These are phyloP conservation scores for Globisporangium paroecandrum DNA, from an alignment of 352 stramenopile species.

Conservation along the genomic window DNA sequence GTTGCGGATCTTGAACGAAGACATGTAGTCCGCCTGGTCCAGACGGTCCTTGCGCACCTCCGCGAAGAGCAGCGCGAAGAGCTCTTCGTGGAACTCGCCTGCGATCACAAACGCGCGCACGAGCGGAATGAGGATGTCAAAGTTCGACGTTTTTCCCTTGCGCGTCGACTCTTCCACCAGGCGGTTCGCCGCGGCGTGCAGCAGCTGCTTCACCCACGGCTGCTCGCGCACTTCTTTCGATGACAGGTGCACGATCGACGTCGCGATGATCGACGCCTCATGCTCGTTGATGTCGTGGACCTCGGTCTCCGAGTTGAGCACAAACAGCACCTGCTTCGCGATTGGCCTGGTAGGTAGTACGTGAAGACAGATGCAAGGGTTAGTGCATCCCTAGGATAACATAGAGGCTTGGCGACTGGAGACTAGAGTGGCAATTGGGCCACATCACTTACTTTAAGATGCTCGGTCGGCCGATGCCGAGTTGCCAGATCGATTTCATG, in stretches of 20 bases:
- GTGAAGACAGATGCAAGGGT: not conserved
- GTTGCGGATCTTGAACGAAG: constrained; percentile 31
- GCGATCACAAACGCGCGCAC: constrained; percentile 47
- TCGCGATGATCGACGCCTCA: constrained; percentile 48
- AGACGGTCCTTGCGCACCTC: constrained; percentile 38
- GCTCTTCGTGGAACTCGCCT: constrained; percentile 49
- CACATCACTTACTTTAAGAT: constrained; percentile 50
- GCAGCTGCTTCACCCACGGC: constrained; percentile 44
- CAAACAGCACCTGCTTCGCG: constrained; percentile 40
- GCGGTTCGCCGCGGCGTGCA: constrained; percentile 37
- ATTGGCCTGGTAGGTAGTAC: constrained; percentile 28
- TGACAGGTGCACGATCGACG: constrained; percentile 42
- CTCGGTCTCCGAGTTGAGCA: constrained; percentile 23
- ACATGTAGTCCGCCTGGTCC: constrained; percentile 27
- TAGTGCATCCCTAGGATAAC: not conserved
- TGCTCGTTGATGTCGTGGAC: constrained; percentile 32
- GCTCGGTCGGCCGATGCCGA: constrained; percentile 49
- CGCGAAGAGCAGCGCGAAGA: constrained; percentile 43
- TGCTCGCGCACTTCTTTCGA: constrained; percentile 47
- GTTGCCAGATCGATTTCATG: constrained; percentile 41
- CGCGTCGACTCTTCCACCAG: constrained; percentile 27
- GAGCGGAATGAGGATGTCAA: constrained; percentile 43
- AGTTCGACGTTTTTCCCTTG: constrained; percentile 15
- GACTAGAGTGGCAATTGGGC: not conserved
- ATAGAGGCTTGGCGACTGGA: not conserved